Evolutionary conservation across 73 alveolate genomes (phyloP), one percentile per base, ranked within the genome.

Genomic region (Paramecium tetraurelia): DNA sequence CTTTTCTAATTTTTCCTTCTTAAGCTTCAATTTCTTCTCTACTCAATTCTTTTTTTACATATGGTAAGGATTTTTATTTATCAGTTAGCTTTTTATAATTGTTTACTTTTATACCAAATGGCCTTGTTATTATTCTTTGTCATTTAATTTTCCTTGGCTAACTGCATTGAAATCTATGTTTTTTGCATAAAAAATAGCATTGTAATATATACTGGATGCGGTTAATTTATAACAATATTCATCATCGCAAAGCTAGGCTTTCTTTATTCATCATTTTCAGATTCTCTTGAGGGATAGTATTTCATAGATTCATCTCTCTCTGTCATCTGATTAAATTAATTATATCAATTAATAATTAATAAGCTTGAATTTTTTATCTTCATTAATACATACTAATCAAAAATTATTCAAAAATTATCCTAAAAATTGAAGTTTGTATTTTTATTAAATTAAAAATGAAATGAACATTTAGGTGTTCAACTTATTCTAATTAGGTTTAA

Each of bases 181-280:
- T 63, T 63, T 63, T 27, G 84, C 84, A 63, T 63, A 63, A 63
- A 63, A 63, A 63, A 31, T 63, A 63, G 50, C 69, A 11, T 31
- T 63, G 44, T 63, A 31, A 27, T 63, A 63, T 21, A 63, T 63
- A 63, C 84, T 63, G 84, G 84, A 63, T 63, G 84, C 1, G 84
- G 84, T 27, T 27, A 33, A 63, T 63, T 63, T 10, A 31, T 11
- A 12, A 33, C 24, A 12, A 63, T 63, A 24, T 12, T 63, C 46
- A 31, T 31, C 84, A 63, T 63, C 3, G 46, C 46, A 31, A 27
- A 16, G 31, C 84, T 63, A 63, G 84, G 84, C 41, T 31, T 63
- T 63, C 16, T 27, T 10, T 31, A 27, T 24, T 63, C 84, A 27
- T 63, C 84, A 63, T 63, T 63, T 63, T 63, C 84, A 12, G 84